Conservation (phyloP, 2,329 filamentous ascomycete genomes). For the Claviceps purpurea region DNA sequence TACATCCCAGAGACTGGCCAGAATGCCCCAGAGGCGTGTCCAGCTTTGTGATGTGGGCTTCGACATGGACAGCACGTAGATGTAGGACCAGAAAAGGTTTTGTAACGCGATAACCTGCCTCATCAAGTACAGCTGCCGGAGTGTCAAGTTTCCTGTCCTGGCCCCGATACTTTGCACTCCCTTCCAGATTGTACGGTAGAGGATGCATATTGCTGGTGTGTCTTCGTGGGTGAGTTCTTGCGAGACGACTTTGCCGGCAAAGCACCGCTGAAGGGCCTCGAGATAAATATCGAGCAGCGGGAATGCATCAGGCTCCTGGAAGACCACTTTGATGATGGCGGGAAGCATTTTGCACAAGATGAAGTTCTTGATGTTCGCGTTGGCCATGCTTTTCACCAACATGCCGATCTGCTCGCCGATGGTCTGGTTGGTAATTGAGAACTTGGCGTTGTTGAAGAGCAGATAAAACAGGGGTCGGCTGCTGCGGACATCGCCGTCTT, state of each 20-base stretch:
- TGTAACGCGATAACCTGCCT: slow-evolving; percentile 15
- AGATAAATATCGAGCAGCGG: slow-evolving; percentile 38
- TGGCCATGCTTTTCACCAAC: slow-evolving; percentile 34
- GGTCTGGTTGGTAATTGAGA: slow-evolving; percentile 34
- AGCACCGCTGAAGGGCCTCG: slow-evolving; percentile 25
- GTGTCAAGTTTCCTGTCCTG: slow-evolving; percentile 9
- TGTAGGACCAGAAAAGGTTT: slow-evolving; percentile 19
- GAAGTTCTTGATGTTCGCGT: slow-evolving; percentile 30
- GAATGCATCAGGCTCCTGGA: slow-evolving; percentile 25
- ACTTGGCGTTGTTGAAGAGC: slow-evolving; percentile 43
- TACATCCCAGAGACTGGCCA: slow-evolving; percentile 10
- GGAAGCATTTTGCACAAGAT: slow-evolving; percentile 40
- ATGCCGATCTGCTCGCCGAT: slow-evolving; percentile 33
- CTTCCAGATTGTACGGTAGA: slow-evolving; percentile 19
- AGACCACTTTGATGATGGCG: slow-evolving; percentile 30
- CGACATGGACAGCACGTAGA: slow-evolving; percentile 12
- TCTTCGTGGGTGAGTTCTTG: slow-evolving; percentile 23
- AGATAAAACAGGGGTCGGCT: slow-evolving; percentile 41
- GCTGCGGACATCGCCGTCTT: slow-evolving; percentile 35
- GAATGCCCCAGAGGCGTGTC: slow-evolving; percentile 8
- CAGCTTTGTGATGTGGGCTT: slow-evolving; percentile 7
- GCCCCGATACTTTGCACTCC: slow-evolving; percentile 15
- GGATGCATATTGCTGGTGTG: slow-evolving; percentile 18
- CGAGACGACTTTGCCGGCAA: slow-evolving; percentile 22
- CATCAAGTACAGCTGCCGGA: slow-evolving; percentile 15